phyloP scores from a whole-genome alignment of 2,329 filamentous ascomycete species.

The Fusarium torreyae region DNA sequence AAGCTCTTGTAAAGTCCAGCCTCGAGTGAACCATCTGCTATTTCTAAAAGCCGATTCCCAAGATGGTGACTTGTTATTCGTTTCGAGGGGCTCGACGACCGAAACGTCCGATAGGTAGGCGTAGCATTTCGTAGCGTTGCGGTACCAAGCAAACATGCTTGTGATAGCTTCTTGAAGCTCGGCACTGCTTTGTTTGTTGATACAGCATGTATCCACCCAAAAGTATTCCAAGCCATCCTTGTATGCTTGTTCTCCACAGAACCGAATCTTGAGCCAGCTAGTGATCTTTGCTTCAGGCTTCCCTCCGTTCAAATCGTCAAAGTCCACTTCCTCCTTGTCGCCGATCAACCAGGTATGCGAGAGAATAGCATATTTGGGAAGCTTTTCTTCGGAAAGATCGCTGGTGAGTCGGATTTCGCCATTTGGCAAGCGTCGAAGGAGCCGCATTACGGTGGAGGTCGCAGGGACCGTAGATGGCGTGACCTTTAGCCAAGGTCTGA shows the following conservation, averaged over 20 bases:
- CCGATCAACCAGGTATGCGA: slow-evolving; percentile 26
- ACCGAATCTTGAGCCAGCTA: slow-evolving; percentile 23
- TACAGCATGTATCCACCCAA: slow-evolving; percentile 39
- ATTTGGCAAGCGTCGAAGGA: background rate
- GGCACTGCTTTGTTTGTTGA: slow-evolving; percentile 35
- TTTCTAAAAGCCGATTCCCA: slow-evolving; percentile 3
- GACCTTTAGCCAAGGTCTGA: background rate
- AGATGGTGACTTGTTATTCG: background rate
- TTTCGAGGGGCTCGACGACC: background rate
- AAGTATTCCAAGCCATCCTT: slow-evolving; percentile 30
- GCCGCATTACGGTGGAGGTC: background rate
- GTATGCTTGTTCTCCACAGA: slow-evolving; percentile 14
- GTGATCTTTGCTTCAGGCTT: background rate
- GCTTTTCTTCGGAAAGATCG: background rate
- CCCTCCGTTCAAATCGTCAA: slow-evolving; percentile 12
- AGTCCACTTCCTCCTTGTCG: slow-evolving; percentile 12
- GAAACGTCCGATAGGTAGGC: slow-evolving; percentile 39
- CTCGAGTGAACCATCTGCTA: slow-evolving; percentile 23
- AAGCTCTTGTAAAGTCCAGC: slow-evolving; percentile 27
- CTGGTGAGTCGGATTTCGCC: background rate
- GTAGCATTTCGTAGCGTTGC: slow-evolving; percentile 24
- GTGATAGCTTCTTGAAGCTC: slow-evolving; percentile 38
- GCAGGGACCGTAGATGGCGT: too few species aligned
- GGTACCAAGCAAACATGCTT: slow-evolving; percentile 39
- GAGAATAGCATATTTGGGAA: slow-evolving; percentile 27